Percentiles rank a stretch among this genome's conserved stretches.
Evolutionary conservation across 306 rosid species (phyloP).

Genomic region (Macrotyloma uniflorum): DNA sequence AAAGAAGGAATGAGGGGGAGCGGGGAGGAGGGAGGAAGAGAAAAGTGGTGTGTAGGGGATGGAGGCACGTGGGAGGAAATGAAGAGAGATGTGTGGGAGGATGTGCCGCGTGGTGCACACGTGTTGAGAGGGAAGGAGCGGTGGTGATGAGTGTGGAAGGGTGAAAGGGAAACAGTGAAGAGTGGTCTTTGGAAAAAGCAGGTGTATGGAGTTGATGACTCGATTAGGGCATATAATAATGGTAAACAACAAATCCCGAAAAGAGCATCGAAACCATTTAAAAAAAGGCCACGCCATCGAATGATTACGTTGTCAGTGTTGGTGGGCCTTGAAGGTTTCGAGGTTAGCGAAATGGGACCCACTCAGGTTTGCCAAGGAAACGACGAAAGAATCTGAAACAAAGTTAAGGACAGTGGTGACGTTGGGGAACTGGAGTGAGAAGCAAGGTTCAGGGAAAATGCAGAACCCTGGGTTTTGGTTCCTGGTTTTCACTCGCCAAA

Average conservation of each 20-base stretch:
- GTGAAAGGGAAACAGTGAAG: slow-evolving; percentile 32
- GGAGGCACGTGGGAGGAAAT: slow-evolving; percentile 36
- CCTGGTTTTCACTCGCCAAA: neutral
- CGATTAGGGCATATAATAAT: neutral
- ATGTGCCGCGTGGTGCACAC: slow-evolving; percentile 36
- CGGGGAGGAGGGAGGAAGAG: neutral
- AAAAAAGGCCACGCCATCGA: slow-evolving; percentile 33
- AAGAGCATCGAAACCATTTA: neutral
- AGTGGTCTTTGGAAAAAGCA: slow-evolving; percentile 22
- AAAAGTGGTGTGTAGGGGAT: slow-evolving; percentile 9
- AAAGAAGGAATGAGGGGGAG: slow-evolving; percentile 13
- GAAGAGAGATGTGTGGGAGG: slow-evolving; percentile 2
- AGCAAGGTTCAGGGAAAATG: slow-evolving; percentile 57
- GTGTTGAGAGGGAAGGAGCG: slow-evolving; percentile 30
- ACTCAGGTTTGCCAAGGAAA: slow-evolving; percentile 36
- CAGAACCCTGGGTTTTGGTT: slow-evolving; percentile 59
- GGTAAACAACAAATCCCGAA: slow-evolving; percentile 36
- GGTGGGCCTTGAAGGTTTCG: slow-evolving; percentile 36
- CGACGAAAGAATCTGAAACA: slow-evolving; percentile 62
- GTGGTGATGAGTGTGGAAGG: neutral
- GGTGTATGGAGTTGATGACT: slow-evolving; percentile 16
- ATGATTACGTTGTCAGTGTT: slow-evolving; percentile 41
- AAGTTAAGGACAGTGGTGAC: slow-evolving; percentile 38
- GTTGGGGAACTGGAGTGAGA: slow-evolving; percentile 45
- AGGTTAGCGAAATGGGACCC: slow-evolving; percentile 33